Conservation (phyloP, 306 rosid genomes). For the Lagenaria siceraria region DNA sequence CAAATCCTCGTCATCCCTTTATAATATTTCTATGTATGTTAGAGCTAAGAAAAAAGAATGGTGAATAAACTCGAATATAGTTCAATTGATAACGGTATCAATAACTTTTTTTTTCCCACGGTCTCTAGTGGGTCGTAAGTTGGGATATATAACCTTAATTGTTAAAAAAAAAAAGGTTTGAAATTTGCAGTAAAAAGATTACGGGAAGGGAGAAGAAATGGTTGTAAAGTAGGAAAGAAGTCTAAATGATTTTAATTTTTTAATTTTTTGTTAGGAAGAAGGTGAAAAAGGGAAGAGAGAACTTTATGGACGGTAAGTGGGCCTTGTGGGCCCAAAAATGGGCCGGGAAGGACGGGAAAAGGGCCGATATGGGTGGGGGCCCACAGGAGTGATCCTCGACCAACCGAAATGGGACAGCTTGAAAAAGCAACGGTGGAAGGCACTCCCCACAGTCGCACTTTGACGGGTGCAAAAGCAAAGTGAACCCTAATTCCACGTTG, state of each 20-base stretch:
- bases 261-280: background rate
- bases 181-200: background rate
- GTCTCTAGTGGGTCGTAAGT: background rate
- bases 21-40: background rate
- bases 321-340: background rate
- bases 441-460: background rate
- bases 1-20: background rate
- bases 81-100: background rate
- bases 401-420: slow-evolving; percentile 1
- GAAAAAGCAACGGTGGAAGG: background rate
- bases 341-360: background rate
- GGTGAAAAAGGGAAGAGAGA: background rate
- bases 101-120: background rate
- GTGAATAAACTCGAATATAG: background rate
- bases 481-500: background rate
- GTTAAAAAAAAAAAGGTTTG: background rate
- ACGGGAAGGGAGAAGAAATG: background rate
- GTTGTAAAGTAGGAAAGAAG: background rate
- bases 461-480: background rate
- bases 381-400: background rate
- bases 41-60: background rate
- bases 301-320: slow-evolving; percentile 1
- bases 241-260: background rate
- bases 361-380: background rate
- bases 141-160: background rate